A percentile compares a stretch with the other conserved stretches of the same genome.
Conservation (phyloP, 1,284 basidiomycete species). For the Ganoderma lucidum region DNA sequence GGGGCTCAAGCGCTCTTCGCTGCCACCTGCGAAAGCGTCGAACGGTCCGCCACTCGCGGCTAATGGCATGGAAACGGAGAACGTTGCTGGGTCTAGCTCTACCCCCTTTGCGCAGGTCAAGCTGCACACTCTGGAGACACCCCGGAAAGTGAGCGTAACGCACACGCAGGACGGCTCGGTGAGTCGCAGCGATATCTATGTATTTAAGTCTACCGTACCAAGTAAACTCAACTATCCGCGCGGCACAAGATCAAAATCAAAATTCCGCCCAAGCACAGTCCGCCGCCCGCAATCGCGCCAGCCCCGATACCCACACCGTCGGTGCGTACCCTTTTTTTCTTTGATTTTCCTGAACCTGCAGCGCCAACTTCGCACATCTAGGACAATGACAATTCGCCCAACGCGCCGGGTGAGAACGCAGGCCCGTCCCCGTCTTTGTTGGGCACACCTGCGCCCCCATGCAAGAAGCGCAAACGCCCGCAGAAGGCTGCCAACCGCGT, state of each 20-base stretch:
- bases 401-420: neutral
- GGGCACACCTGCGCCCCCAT: neutral
- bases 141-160: constrained; percentile 1
- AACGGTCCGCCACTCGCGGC: neutral
- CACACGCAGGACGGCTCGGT: neutral
- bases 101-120: neutral
- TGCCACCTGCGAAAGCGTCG: neutral
- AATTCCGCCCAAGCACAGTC: neutral
- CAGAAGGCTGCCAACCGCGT: neutral
- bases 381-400: neutral
- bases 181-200: neutral
- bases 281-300: neutral
- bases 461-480: constrained; percentile 22
- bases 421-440: neutral
- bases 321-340: neutral
- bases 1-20: neutral
- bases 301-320: neutral
- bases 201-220: neutral
- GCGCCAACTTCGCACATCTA: neutral
- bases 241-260: constrained; percentile 7
- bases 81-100: neutral
- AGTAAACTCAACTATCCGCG: neutral
- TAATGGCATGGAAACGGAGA: neutral
- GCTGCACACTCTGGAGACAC: neutral
- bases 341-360: neutral